Evolutionary conservation across 345 rosid species (phyloP).

Genomic region (Eutrema yunnanense): DNA sequence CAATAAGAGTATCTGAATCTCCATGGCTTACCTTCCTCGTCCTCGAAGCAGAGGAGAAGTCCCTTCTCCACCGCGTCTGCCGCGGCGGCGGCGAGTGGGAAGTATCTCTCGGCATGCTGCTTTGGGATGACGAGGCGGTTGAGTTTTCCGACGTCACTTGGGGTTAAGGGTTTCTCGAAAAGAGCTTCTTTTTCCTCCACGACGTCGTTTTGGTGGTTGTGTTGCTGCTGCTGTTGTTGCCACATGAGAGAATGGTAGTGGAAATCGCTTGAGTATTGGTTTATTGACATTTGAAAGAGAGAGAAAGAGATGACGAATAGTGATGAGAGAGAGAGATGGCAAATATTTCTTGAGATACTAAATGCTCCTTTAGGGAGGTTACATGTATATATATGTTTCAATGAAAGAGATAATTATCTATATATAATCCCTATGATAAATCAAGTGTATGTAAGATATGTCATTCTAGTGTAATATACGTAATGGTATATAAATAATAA

Average conservation of each 20-base stretch:
- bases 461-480: background rate
- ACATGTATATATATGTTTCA: slow-evolving; percentile 16
- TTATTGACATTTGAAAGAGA: slow-evolving; percentile 41
- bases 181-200: slow-evolving; percentile 43
- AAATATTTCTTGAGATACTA: slow-evolving; percentile 16
- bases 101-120: slow-evolving; percentile 84
- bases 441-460: background rate
- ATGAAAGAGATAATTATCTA: slow-evolving; percentile 1
- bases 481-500: background rate
- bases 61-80: slow-evolving; percentile 40
- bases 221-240: slow-evolving; percentile 35
- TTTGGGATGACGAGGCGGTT: slow-evolving; percentile 88
- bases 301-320: slow-evolving; percentile 21
- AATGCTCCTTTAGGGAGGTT: slow-evolving; percentile 19
- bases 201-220: slow-evolving; percentile 23
- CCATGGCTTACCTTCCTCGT: slow-evolving; percentile 85
- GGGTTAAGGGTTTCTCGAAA: slow-evolving; percentile 82
- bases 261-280: slow-evolving; percentile 40
- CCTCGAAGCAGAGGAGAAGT: slow-evolving; percentile 64
- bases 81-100: slow-evolving; percentile 49
- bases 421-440: background rate
- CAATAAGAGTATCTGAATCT: slow-evolving; percentile 83
- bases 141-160: slow-evolving; percentile 88
- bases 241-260: slow-evolving; percentile 39
- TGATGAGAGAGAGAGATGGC: slow-evolving; percentile 34